phyloP scores from a whole-genome alignment of 345 rosid genomes.

The Eucalyptus marginata region DNA sequence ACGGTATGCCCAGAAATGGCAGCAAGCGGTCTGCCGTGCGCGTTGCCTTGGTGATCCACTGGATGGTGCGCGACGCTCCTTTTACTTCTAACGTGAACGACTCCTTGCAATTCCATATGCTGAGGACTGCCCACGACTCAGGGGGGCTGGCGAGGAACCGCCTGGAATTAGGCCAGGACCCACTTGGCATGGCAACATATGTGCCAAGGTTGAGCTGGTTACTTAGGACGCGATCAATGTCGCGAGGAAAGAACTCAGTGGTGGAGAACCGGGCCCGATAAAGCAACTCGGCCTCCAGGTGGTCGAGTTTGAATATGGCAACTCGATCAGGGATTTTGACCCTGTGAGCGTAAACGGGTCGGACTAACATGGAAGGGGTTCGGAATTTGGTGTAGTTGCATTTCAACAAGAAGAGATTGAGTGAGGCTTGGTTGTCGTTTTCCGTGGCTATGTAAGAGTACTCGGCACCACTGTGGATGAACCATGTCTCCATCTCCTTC shows the following conservation, averaged over 20 bases:
- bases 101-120: conserved; percentile 80
- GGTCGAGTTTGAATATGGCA: conserved; percentile 25
- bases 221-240: conserved; percentile 59
- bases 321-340: conserved; percentile 27
- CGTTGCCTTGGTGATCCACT: conserved; percentile 38
- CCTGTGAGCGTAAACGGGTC: conserved; percentile 82
- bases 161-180: conserved; percentile 46
- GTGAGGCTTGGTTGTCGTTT: conserved; percentile 75
- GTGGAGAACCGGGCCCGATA: conserved; percentile 66
- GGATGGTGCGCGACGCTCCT: conserved; percentile 47
- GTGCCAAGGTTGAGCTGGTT: conserved; percentile 56
- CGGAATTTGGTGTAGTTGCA: conserved; percentile 81
- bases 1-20: conserved; percentile 65
- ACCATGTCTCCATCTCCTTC: conserved; percentile 58
- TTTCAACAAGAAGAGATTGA: conserved; percentile 71
- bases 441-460: conserved; percentile 77
- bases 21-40: conserved; percentile 47
- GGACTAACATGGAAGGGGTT: conserved; percentile 64
- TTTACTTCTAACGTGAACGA: conserved; percentile 57
- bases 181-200: neutral
- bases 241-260: conserved; percentile 81
- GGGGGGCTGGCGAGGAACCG: conserved; percentile 50
- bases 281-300: conserved; percentile 45
- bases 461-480: conserved; percentile 55
- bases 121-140: conserved; percentile 73